Evolutionary conservation across 495 filamentous ascomycete genomes (phyloP).

Genomic region (Pyrenula massariospora): DNA sequence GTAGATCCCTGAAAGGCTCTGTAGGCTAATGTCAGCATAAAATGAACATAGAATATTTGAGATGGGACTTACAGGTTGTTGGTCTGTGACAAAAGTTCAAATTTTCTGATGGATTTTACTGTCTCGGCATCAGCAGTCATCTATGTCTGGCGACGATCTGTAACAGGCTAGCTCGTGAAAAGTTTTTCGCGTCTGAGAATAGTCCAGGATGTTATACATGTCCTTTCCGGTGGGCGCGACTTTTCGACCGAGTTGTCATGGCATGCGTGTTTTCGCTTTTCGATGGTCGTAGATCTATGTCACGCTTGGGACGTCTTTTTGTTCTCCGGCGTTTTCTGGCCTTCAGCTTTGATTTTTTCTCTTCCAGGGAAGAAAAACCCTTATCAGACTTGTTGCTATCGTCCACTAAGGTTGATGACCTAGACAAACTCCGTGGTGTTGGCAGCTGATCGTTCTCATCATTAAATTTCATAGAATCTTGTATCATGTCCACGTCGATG

Average conservation of each 20-base stretch:
- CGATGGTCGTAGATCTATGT: neutral
- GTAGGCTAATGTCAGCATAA: no score
- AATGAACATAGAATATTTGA: no score
- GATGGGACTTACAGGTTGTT: no score
- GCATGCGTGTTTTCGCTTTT: neutral
- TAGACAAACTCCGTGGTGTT: neutral
- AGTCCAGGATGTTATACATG: neutral
- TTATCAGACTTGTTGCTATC: neutral
- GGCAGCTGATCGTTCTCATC: neutral
- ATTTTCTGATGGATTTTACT: no score
- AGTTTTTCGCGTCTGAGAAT: no score
- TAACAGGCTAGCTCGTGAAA: no score
- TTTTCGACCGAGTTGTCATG: neutral
- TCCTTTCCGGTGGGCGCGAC: neutral
- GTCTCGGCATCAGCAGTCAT: no score
- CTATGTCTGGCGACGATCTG: no score
- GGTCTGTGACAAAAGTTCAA: no score
- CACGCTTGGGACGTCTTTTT: neutral
- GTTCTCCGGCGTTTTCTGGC: neutral
- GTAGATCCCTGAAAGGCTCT: no score
- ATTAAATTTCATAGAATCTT: neutral
- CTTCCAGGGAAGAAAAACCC: neutral
- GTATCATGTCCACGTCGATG: neutral
- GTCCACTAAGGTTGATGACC: neutral
- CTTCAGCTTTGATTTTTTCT: neutral